These are phyloP conservation scores for Ceratobasidium sp. DNA, from an alignment of 1,284 basidiomycete genomes.

Conservation along the genomic window DNA sequence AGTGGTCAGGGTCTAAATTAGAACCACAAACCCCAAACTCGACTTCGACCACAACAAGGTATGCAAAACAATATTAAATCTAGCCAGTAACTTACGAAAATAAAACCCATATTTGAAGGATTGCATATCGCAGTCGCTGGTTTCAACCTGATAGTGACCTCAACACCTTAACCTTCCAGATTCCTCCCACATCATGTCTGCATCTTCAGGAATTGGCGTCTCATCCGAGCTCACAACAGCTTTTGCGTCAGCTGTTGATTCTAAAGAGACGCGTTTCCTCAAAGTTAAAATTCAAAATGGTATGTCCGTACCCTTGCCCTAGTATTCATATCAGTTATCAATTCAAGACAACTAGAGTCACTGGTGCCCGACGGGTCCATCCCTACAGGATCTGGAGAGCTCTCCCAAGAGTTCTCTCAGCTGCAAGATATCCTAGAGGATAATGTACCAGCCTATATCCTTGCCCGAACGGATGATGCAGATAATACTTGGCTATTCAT, in stretches of 20 bases:
- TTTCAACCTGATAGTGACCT: neutral
- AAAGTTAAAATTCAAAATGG: conserved; percentile 79
- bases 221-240: conserved; percentile 53
- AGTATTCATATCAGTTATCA: conserved; percentile 15
- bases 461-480: conserved; percentile 68
- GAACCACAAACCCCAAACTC: neutral
- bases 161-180: neutral
- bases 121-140: neutral
- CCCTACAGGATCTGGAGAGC: conserved; percentile 58
- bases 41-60: neutral
- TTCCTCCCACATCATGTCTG: conserved; percentile 63
- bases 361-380: conserved; percentile 68
- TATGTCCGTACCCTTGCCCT: conserved; percentile 54
- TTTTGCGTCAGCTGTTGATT: conserved; percentile 67
- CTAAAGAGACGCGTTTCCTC: conserved; percentile 69
- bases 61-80: neutral
- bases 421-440: conserved; percentile 69
- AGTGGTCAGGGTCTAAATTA: neutral
- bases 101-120: neutral
- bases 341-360: conserved; percentile 61
- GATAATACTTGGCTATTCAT: conserved; percentile 73
- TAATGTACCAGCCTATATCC: conserved; percentile 74
- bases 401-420: conserved; percentile 68
- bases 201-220: conserved; percentile 64
- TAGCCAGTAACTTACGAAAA: neutral